phyloP scores from a whole-genome alignment of 768 basidiomycete species.

The Tricholoma saponaceum region DNA sequence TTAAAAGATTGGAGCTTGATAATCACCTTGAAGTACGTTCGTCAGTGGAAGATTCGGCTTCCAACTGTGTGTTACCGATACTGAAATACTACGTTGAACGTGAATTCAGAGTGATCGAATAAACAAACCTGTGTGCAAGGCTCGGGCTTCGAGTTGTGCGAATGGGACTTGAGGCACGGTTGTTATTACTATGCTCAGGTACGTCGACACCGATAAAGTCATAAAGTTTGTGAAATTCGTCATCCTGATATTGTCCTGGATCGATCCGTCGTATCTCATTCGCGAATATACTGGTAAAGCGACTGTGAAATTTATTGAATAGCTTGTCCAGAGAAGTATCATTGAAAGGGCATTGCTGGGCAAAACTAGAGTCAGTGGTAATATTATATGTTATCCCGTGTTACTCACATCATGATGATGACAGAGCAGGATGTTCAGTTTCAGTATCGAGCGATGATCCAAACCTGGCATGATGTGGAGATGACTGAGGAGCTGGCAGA shows the following conservation, averaged over 20 bases:
- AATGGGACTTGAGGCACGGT: conserved; percentile 3
- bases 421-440: conserved; percentile 43
- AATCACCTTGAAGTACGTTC: conserved; percentile 7
- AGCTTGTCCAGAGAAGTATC: conserved; percentile 51
- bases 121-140: conserved; percentile 5
- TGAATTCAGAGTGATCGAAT: conserved; percentile 4
- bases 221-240: conserved; percentile 40
- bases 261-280: conserved; percentile 38
- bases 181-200: conserved; percentile 20
- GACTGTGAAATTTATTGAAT: conserved; percentile 48
- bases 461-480: conserved; percentile 44
- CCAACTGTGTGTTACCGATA: conserved; percentile 10
- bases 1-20: neutral
- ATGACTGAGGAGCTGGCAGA: conserved; percentile 62
- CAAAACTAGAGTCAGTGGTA: conserved; percentile 1
- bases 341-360: conserved; percentile 56
- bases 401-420: conserved; percentile 44
- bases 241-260: conserved; percentile 29
- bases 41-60: conserved; percentile 2
- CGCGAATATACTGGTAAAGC: conserved; percentile 39
- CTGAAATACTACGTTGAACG: conserved; percentile 10
- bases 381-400: neutral
- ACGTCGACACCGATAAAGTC: conserved; percentile 38
- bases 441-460: conserved; percentile 36
- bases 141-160: conserved; percentile 9